These are phyloP conservation scores for Lasiodiplodia hormozganensis DNA, from an alignment of 2,329 filamentous ascomycete genomes.

Conservation along the genomic window DNA sequence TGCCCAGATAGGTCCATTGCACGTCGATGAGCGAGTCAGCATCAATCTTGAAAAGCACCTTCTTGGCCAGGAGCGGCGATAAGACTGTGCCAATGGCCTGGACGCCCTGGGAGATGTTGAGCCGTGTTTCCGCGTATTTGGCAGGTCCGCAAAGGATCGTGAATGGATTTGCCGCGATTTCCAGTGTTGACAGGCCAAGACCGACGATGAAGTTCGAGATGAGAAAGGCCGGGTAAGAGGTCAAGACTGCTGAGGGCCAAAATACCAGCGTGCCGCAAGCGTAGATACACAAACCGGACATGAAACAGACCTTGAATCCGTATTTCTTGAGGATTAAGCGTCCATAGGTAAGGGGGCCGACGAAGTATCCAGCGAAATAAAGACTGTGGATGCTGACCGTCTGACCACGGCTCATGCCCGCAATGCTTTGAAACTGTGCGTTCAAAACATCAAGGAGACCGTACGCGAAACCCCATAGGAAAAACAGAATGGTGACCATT, in stretches of 20 bases:
- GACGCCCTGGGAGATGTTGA: conserved; percentile 67
- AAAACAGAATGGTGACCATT: conserved; percentile 80
- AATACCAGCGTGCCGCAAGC: conserved; percentile 67
- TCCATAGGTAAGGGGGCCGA: conserved; percentile 73
- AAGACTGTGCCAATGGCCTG: conserved; percentile 67
- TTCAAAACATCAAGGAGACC: conserved; percentile 86
- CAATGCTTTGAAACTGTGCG: conserved; percentile 68
- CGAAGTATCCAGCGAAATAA: conserved; percentile 75
- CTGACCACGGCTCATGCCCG: conserved; percentile 66
- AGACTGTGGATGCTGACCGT: conserved; percentile 72
- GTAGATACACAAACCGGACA: conserved; percentile 66
- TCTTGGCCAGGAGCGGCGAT: conserved; percentile 65
- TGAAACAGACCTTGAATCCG: conserved; percentile 69
- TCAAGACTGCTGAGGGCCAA: conserved; percentile 69
- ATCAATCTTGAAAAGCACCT: conserved; percentile 62
- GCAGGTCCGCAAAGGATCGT: conserved; percentile 67
- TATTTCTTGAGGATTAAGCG: conserved; percentile 62
- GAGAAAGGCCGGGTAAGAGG: conserved; percentile 66
- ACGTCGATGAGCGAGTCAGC: conserved; percentile 64
- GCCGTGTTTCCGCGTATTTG: conserved; percentile 64
- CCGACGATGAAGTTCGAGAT: conserved; percentile 70
- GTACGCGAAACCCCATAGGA: conserved; percentile 91
- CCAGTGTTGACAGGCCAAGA: conserved; percentile 65
- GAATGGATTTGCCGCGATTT: conserved; percentile 68
- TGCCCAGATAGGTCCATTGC: conserved; percentile 70